These are phyloP conservation scores for Plasmodium falciparum DNA, from an alignment of 169 alveolate species.

Conservation along the genomic window DNA sequence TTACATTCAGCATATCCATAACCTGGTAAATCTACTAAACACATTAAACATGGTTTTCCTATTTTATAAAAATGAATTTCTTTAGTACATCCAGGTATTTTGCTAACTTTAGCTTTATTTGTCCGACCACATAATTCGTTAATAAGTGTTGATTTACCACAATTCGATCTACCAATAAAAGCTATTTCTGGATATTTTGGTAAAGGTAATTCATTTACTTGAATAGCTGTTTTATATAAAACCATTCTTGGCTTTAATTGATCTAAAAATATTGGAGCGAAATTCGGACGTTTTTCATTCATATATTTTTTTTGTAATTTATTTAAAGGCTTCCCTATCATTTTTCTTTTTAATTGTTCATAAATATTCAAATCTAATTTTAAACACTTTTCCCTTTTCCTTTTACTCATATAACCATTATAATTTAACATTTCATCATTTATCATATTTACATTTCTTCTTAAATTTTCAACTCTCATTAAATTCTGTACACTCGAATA, in stretches of 20 bases:
- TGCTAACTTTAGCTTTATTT: conserved; percentile 79
- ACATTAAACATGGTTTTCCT: conserved; percentile 82
- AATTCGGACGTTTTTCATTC: conserved; percentile 71
- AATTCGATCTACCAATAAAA: conserved; percentile 84
- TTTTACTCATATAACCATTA: conserved; percentile 32
- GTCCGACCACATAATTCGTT: conserved; percentile 84
- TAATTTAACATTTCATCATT: conserved; percentile 9
- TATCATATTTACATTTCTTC: conserved; percentile 14
- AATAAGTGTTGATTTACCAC: conserved; percentile 86
- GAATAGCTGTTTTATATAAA: conserved; percentile 58
- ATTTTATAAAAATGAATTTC: conserved; percentile 84
- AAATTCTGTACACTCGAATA: conserved; percentile 29
- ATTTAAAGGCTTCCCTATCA: conserved; percentile 74
- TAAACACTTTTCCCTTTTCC: conserved; percentile 43
- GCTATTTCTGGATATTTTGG: conserved; percentile 83
- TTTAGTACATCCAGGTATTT: conserved; percentile 84
- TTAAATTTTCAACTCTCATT: conserved; percentile 25
- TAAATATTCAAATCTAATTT: conserved; percentile 63
- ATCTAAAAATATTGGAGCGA: conserved; percentile 83
- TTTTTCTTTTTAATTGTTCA: conserved; percentile 47
- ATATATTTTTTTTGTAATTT: conserved; percentile 66
- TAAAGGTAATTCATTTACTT: conserved; percentile 66
- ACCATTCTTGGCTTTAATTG: conserved; percentile 83
- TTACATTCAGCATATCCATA: conserved; percentile 81
- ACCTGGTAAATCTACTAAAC: conserved; percentile 88